phyloP scores from a whole-genome alignment of 192 early-diverging fungal genomes.

The Spizellomyces sp. region DNA sequence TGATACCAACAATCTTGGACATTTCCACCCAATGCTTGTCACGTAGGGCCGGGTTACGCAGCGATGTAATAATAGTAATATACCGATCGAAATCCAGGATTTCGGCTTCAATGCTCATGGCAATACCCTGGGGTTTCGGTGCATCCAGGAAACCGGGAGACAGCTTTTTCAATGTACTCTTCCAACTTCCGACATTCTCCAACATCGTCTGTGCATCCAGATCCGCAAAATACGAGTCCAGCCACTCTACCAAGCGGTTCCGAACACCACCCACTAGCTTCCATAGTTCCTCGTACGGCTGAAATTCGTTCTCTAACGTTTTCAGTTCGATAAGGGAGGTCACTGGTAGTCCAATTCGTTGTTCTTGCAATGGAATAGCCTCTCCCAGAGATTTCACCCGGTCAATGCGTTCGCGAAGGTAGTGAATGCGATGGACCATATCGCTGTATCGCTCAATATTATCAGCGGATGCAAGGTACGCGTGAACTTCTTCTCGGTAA shows the following conservation, averaged over 20 bases:
- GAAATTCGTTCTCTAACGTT: conserved; percentile 9
- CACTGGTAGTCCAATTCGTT: conserved; percentile 12
- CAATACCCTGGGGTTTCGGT: conserved; percentile 12
- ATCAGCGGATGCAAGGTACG: conserved; percentile 12
- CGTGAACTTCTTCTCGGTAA: conserved; percentile 27
- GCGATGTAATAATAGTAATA: conserved; percentile 32
- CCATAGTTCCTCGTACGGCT: conserved; percentile 39
- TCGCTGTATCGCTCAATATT: conserved; percentile 18
- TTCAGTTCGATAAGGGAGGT: conserved; percentile 18
- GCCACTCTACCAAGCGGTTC: conserved; percentile 29
- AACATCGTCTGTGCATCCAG: conserved; percentile 41
- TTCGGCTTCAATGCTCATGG: conserved; percentile 22
- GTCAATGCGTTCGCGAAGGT: conserved; percentile 28
- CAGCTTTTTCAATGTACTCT: conserved; percentile 3
- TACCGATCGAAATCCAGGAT: conserved; percentile 38
- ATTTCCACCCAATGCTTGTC: conserved; percentile 44
- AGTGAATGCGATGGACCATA: conserved; percentile 9
- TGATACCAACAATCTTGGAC: conserved; percentile 32
- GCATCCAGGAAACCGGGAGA: neutral
- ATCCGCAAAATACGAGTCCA: conserved; percentile 37
- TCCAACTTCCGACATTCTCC: conserved; percentile 37
- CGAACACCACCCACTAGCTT: conserved; percentile 23
- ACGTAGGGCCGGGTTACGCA: conserved; percentile 40
- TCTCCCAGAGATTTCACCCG: conserved; percentile 13
- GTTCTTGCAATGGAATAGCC: conserved; percentile 23